Percentiles rank a stretch among this genome's conserved stretches.
Evolutionary conservation across 2,329 filamentous ascomycete species (phyloP).

Genomic region (Zasmidium citrigriseum): DNA sequence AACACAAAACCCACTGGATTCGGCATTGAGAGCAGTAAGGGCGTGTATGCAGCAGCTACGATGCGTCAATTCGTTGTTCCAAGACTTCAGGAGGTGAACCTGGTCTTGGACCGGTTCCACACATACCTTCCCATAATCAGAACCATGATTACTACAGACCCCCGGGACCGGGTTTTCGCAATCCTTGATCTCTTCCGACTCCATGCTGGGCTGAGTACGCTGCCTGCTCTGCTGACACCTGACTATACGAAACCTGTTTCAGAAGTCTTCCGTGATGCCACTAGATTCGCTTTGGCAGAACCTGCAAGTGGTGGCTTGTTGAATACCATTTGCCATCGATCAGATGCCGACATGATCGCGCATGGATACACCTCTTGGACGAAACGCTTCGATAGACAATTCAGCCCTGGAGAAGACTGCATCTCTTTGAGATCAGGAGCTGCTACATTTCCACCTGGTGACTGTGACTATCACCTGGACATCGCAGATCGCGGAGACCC

Average conservation of each 20-base stretch:
- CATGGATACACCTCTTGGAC: neutral
- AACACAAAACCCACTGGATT: neutral
- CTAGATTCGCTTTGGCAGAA: neutral
- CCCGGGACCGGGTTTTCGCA: constrained; percentile 4
- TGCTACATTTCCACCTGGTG: neutral
- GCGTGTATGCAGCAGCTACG: neutral
- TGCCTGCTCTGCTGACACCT: neutral
- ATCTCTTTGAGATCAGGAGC: neutral
- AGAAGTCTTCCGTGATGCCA: constrained; percentile 4
- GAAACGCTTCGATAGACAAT: neutral
- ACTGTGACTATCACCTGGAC: neutral
- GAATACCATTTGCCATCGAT: neutral
- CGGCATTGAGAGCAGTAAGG: neutral
- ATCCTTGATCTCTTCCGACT: neutral
- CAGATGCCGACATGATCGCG: neutral
- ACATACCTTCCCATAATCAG: neutral
- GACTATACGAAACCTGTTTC: constrained; percentile 1
- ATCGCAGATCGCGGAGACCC: neutral
- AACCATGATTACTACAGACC: constrained; percentile 1
- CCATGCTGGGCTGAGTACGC: neutral
- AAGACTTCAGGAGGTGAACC: neutral
- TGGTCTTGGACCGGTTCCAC: neutral
- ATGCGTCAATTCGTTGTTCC: neutral
- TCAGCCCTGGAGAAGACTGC: neutral
- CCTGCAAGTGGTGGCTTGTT: neutral